These are phyloP conservation scores for Salvia sclarea DNA, from an alignment of 305 asterid species.

Conservation along the genomic window DNA sequence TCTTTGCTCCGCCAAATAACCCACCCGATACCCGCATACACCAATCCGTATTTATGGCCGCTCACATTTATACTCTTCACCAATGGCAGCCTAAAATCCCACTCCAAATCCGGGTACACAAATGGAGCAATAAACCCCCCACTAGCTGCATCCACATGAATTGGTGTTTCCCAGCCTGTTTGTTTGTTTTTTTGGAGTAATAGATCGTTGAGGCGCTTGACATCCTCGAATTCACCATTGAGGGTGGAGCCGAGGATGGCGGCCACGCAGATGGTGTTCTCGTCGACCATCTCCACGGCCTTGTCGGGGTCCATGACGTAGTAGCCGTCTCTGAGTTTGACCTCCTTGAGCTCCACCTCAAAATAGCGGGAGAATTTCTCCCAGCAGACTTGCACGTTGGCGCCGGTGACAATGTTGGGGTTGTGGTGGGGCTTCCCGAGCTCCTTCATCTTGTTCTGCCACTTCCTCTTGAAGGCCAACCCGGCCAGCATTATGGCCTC, in stretches of 20 bases:
- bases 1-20: slow-evolving; percentile 51
- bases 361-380: slow-evolving; percentile 64
- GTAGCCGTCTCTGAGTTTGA: slow-evolving; percentile 50
- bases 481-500: slow-evolving; percentile 64
- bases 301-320: slow-evolving; percentile 59
- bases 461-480: slow-evolving; percentile 50
- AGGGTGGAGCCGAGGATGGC: slow-evolving; percentile 62
- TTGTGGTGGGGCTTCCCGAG: slow-evolving; percentile 45
- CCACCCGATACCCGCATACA: slow-evolving; percentile 64
- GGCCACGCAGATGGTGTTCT: slow-evolving; percentile 64
- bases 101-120: slow-evolving; percentile 52
- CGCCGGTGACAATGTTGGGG: slow-evolving; percentile 65
- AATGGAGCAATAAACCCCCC: slow-evolving; percentile 67
- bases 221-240: slow-evolving; percentile 63
- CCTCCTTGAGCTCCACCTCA: slow-evolving; percentile 61
- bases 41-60: slow-evolving; percentile 56
- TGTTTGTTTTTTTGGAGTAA: slow-evolving; percentile 40
- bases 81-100: slow-evolving; percentile 58
- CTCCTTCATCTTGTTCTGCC: slow-evolving; percentile 54
- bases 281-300: slow-evolving; percentile 65
- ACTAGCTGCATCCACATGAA: slow-evolving; percentile 66
- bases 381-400: slow-evolving; percentile 68
- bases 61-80: slow-evolving; percentile 62
- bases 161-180: slow-evolving; percentile 64
- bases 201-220: slow-evolving; percentile 50